These are phyloP conservation scores for Acer negundo DNA, from an alignment of 345 rosid species.

Conservation along the genomic window DNA sequence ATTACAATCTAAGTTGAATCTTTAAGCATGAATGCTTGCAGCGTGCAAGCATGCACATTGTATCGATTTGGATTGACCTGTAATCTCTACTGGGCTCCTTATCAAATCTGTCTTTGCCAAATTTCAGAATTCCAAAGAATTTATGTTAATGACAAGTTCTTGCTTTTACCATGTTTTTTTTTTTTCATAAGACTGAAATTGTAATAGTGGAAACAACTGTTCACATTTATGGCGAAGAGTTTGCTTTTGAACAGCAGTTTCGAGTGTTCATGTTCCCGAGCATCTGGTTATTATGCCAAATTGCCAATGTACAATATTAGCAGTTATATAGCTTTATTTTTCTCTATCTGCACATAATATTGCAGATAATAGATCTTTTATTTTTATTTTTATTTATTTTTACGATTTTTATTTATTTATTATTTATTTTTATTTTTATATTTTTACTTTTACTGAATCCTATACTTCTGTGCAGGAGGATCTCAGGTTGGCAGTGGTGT, in stretches of 20 bases:
- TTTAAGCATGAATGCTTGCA: not conserved
- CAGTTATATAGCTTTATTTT: not conserved
- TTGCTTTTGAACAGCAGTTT: not conserved
- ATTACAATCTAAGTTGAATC: not conserved
- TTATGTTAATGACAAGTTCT: not conserved
- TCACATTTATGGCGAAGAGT: not conserved
- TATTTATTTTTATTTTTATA: not conserved
- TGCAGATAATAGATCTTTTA: not conserved
- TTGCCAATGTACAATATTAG: not conserved
- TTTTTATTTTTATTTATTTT: not conserved
- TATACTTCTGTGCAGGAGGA: constrained; percentile 49
- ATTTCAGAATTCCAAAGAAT: not conserved
- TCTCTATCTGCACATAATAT: not conserved
- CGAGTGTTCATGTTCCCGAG: not conserved
- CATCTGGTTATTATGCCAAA: not conserved
- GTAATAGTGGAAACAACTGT: not conserved
- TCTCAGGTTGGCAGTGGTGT: constrained; percentile 51
- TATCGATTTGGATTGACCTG: not conserved
- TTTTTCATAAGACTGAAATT: not conserved
- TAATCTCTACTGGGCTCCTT: not conserved
- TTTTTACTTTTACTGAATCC: not conserved
- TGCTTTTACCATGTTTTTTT: not conserved
- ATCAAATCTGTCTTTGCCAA: not conserved
- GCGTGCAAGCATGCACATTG: not conserved
- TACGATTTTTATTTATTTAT: no score